Conservation (phyloP, 495 filamentous ascomycete genomes). For the Trichoderma asperelloides region DNA sequence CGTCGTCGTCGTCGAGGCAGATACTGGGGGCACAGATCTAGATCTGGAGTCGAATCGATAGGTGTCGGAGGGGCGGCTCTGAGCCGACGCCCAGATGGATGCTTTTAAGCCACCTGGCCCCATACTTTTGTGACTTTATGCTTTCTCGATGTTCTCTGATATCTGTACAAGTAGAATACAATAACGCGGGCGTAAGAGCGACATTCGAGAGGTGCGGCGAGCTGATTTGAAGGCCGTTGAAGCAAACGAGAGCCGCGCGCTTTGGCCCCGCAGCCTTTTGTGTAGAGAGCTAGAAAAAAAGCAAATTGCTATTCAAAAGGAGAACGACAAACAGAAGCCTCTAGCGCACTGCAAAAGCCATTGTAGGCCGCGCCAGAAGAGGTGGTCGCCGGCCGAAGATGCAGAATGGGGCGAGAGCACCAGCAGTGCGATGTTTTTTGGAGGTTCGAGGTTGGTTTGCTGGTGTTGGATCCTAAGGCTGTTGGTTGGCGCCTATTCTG, state of each 20-base stretch:
- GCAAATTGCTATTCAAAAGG: not conserved
- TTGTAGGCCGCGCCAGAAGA: not conserved
- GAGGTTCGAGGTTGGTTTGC: too few relatives aligned
- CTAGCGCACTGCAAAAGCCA: not conserved
- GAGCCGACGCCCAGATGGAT: not conserved
- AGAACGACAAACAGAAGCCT: not conserved
- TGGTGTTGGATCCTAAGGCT: too few relatives aligned
- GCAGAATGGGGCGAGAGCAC: not conserved
- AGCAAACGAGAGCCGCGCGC: too few relatives aligned
- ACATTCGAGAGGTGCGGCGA: too few relatives aligned
- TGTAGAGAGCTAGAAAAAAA: not conserved
- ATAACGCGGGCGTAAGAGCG: not conserved
- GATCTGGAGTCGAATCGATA: not conserved
- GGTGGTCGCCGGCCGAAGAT: not conserved
- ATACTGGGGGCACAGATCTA: not conserved
- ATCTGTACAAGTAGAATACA: too few relatives aligned
- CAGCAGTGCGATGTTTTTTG: too few relatives aligned
- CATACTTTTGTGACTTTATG: not conserved
- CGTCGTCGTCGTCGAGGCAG: not conserved
- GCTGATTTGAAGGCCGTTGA: too few relatives aligned
- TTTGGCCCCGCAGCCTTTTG: not conserved
- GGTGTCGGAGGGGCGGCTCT: not conserved
- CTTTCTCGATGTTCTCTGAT: not conserved
- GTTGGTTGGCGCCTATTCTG: too few relatives aligned
- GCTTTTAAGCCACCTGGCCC: not conserved